Evolutionary conservation across 768 basidiomycete species (phyloP), one percentile per base, ranked within the genome.

Genomic region (Lactarius trivialis): DNA sequence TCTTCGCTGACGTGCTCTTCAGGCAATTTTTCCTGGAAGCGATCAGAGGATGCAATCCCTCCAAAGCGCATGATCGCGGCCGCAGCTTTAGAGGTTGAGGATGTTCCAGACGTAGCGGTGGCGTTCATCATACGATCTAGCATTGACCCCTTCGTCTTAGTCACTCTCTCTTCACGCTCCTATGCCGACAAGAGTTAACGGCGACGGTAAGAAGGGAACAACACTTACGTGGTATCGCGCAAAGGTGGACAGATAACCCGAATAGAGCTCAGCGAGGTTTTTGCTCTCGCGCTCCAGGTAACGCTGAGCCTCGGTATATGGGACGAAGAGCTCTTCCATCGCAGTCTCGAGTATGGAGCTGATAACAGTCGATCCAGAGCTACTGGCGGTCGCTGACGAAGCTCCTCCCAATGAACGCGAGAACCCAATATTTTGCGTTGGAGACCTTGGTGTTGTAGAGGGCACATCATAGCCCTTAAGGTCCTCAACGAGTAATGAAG

Each of bases 291-390:
- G 85, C 69, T 98, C 97, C 4, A 98, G 81, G 71, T 98, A 98
- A 60, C 93, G 78, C 61, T 85, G 85, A 3, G 91, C 93, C 74
- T 99, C 96, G 1, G 87, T 89, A 70, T 95, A 98, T 3, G 93
- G 91, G 24, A 94, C 85, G 66, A 98, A 98, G 21, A 98, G 82
- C 70, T 98, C 97, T 65, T 98, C 97, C 84, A 97, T 87, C 8
- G 93, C 91, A 8, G 84, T 86, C 72, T 98, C 97, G n/a, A 99
- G 79, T 91, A 98, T 93, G 1, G 83, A 77, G 69, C 86, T 80
- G 68, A 89, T 82, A 7, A 82, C 75, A 15, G 82, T 79, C 9
- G 83, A 79, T 9, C 81, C 74, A 0, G 79, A 76, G 26, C 79
- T 69, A 2, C 78, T 70, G 19, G 78, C 75, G 37, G 79, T 71